Evolutionary conservation across 2,329 filamentous ascomycete genomes (phyloP).

Genomic region (Blastomyces parvus): DNA sequence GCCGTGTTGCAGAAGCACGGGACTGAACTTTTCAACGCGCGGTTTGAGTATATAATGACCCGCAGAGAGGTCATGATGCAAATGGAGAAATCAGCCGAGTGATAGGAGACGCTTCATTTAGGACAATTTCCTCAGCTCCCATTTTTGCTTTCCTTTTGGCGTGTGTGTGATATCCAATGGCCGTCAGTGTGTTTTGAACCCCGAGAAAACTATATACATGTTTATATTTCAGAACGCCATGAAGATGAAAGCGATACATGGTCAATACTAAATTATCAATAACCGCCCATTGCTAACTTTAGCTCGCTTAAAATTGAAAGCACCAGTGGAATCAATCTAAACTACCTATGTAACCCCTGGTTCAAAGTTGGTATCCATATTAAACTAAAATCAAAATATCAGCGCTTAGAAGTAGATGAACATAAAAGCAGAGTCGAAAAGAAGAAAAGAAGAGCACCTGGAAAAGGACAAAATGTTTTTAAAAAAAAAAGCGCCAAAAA

Average conservation of each 20-base stretch:
- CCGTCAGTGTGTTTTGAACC: background rate
- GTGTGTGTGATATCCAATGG: background rate
- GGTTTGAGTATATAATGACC: constrained; percentile 31
- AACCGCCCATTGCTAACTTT: background rate
- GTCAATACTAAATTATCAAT: background rate
- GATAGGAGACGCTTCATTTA: background rate
- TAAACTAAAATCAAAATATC: background rate
- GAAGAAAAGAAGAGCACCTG: background rate
- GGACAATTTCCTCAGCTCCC: background rate
- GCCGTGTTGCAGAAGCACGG: constrained; percentile 39
- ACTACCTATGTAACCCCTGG: background rate
- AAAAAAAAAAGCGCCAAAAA: background rate
- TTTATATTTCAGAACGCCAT: background rate
- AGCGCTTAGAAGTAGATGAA: background rate
- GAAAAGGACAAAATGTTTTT: background rate
- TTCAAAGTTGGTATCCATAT: background rate
- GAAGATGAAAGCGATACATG: background rate
- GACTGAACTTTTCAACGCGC: constrained; percentile 23
- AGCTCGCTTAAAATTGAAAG: background rate
- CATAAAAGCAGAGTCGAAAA: background rate
- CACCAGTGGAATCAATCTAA: background rate
- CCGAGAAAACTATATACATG: background rate
- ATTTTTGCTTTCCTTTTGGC: background rate
- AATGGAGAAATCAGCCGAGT: background rate
- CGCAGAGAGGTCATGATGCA: constrained; percentile 19